Evolutionary conservation across 179 eudicot genomes (phyloP).

Genomic region (Spergularia azorica): DNA sequence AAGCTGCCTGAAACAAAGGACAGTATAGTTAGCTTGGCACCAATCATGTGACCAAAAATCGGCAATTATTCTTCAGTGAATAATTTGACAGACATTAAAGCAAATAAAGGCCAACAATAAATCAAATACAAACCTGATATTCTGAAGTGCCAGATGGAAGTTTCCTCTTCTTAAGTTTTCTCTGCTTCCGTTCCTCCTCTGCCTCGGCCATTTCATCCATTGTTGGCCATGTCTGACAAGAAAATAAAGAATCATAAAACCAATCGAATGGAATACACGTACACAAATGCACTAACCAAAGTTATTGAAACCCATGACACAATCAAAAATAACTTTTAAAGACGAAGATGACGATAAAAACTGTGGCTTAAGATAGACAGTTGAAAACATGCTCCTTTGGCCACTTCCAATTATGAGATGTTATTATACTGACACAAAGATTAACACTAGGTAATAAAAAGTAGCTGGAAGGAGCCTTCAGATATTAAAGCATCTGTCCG

Average conservation of each 20-base stretch:
- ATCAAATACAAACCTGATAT: slow-evolving; percentile 62
- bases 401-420: not conserved
- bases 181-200: slow-evolving; percentile 60
- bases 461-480: not conserved
- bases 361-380: not conserved
- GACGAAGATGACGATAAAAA: not conserved
- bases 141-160: slow-evolving; percentile 89
- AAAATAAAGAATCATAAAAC: slow-evolving; percentile 8
- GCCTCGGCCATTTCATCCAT: slow-evolving; percentile 98
- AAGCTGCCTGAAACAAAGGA: slow-evolving; percentile 74
- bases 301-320: not conserved
- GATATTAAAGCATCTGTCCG: not conserved
- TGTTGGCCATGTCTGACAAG: slow-evolving; percentile 92
- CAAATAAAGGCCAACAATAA: slow-evolving; percentile 3
- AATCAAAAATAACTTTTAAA: no score
- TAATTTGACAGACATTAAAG: not conserved
- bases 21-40: not conserved
- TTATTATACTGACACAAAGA: not conserved
- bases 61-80: not conserved
- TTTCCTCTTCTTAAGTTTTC: slow-evolving; percentile 53
- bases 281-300: not conserved
- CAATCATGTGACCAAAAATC: not conserved
- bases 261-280: not conserved
- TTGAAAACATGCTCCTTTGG: not conserved
- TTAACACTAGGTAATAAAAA: not conserved